Evolutionary conservation across 768 basidiomycete genomes (phyloP).

Genomic region (Psilocybe tampanensis): DNA sequence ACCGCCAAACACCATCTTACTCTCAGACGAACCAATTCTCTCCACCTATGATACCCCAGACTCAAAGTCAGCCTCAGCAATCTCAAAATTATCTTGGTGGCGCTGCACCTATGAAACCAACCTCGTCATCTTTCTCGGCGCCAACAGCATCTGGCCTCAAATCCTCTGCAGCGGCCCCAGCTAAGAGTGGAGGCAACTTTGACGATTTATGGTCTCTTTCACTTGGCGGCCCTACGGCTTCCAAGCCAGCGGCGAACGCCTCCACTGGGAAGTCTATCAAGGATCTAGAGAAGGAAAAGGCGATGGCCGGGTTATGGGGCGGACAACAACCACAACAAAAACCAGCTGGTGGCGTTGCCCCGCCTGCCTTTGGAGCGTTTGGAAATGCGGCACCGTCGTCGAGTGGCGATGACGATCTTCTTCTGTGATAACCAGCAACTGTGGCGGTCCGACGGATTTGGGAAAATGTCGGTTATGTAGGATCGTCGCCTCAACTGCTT

Average conservation of each 20-base stretch:
- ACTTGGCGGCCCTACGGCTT: conserved; percentile 47
- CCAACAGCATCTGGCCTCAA: conserved; percentile 36
- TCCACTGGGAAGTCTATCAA: conserved; percentile 74
- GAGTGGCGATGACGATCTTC: conserved; percentile 28
- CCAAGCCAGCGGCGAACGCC: conserved; percentile 37
- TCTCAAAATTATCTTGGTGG: conserved; percentile 33
- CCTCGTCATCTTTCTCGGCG: conserved; percentile 25
- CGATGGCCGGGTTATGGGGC: conserved; percentile 82
- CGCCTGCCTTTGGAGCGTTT: conserved; percentile 29
- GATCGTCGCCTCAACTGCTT: no score
- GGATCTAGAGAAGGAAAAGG: conserved; percentile 88
- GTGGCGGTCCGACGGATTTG: no score
- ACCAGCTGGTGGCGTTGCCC: conserved; percentile 18
- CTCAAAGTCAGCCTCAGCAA: conserved; percentile 16
- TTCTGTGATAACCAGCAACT: conserved; percentile 15
- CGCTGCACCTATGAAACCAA: conserved; percentile 33
- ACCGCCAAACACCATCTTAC: conserved; percentile 38
- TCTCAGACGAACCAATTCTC: conserved; percentile 33
- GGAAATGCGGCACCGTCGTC: conserved; percentile 25
- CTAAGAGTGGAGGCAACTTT: conserved; percentile 52
- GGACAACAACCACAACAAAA: conserved; percentile 20
- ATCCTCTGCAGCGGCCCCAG: conserved; percentile 33
- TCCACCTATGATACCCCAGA: conserved; percentile 26
- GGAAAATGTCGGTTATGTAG: no score
- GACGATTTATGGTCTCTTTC: conserved; percentile 91